A percentile compares a stretch with the other conserved stretches of the same genome.
phyloP scores from a whole-genome alignment of 257 asterid genomes.

The Solanum virginianum region DNA sequence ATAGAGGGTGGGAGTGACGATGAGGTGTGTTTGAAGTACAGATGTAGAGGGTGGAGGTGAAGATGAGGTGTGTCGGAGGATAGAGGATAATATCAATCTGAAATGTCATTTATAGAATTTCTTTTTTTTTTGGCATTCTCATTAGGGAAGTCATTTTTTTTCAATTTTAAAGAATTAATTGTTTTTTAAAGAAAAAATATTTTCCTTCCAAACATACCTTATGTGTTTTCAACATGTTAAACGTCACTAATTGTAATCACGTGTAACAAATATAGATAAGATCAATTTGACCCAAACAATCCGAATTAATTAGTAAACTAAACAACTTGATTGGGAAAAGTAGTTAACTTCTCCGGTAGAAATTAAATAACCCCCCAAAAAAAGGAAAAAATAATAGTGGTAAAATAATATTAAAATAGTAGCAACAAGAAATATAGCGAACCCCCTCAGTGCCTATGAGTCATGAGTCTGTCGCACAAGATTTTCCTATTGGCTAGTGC shows the following conservation, averaged over 20 bases:
- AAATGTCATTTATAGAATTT: neutral
- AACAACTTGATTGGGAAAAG: neutral
- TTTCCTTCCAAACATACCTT: neutral
- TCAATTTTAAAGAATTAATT: neutral
- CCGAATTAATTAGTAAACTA: neutral
- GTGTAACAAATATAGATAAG: neutral
- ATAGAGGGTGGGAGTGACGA: too few relatives aligned
- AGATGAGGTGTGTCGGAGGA: too few relatives aligned
- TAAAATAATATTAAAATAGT: neutral
- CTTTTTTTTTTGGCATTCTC: neutral
- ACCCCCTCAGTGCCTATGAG: too few relatives aligned
- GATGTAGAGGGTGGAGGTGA: too few relatives aligned
- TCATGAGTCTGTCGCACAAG: too few relatives aligned
- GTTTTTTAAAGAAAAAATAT: neutral
- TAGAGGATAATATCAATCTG: neutral
- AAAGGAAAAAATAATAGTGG: neutral
- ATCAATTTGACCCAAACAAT: neutral
- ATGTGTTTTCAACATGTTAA: neutral
- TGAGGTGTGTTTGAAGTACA: too few relatives aligned
- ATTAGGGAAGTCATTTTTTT: neutral
- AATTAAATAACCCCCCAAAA: neutral
- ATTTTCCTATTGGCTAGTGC: too few relatives aligned
- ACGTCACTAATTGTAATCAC: neutral
- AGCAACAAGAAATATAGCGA: too few relatives aligned
- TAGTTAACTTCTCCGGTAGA: neutral